phyloP scores from a whole-genome alignment of 179 eudicot genomes.

The Gypsophila paniculata region DNA sequence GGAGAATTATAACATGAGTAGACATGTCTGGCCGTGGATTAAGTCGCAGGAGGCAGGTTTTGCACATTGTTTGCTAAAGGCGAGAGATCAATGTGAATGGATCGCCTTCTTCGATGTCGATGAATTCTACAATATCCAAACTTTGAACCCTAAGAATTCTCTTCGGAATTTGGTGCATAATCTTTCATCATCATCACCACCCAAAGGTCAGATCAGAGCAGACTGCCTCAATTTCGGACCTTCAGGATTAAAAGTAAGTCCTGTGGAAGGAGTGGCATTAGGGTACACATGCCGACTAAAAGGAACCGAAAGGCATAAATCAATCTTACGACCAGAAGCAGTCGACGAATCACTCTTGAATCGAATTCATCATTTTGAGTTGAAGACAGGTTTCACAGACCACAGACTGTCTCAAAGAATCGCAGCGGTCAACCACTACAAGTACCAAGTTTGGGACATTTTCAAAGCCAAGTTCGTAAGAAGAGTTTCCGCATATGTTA shows the following conservation, averaged over 20 bases:
- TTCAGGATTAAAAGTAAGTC: slow-evolving; percentile 46
- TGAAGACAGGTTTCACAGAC: slow-evolving; percentile 37
- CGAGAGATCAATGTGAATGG: slow-evolving; percentile 62
- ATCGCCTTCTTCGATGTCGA: slow-evolving; percentile 83
- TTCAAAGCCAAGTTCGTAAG: slow-evolving; percentile 69
- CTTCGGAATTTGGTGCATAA: slow-evolving; percentile 47
- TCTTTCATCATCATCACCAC: slow-evolving; percentile 25
- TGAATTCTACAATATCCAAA: slow-evolving; percentile 61
- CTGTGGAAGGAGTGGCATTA: slow-evolving; percentile 42
- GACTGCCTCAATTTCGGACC: slow-evolving; percentile 70
- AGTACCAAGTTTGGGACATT: slow-evolving; percentile 79
- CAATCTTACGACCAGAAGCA: slow-evolving; percentile 62
- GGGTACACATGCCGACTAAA: slow-evolving; percentile 73
- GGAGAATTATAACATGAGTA: slow-evolving; percentile 48
- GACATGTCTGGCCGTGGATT: slow-evolving; percentile 88
- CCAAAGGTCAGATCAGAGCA: slow-evolving; percentile 53
- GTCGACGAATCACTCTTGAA: slow-evolving; percentile 49
- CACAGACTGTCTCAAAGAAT: slow-evolving; percentile 29
- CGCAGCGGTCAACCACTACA: slow-evolving; percentile 64
- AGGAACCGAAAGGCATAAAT: slow-evolving; percentile 68
- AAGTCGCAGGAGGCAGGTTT: slow-evolving; percentile 90
- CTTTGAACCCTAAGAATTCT: slow-evolving; percentile 23
- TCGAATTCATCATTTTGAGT: slow-evolving; percentile 65
- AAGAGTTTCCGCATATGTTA: slow-evolving; percentile 78
- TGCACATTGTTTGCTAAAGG: slow-evolving; percentile 68